Conservation (phyloP, 352 stramenopile species). For the Phytopythium chamaehyphon region DNA sequence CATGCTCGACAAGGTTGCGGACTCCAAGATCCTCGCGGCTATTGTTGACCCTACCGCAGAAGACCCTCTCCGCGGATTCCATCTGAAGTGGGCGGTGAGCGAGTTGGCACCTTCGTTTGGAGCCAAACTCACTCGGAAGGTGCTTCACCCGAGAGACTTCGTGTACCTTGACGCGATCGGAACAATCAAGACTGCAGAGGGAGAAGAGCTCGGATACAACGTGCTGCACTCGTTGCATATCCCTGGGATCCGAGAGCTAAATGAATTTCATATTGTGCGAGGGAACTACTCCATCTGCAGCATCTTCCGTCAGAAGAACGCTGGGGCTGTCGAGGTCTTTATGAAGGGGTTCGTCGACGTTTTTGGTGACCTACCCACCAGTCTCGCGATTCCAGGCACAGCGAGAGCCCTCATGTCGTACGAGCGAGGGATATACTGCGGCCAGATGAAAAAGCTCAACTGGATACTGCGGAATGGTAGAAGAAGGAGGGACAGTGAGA, state of each 20-base stretch:
- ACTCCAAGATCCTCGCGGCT: constrained; percentile 16
- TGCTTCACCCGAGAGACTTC: constrained; percentile 5
- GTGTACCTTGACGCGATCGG: constrained; percentile 8
- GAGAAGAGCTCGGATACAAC: constrained; percentile 7
- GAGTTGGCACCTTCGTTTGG: constrained; percentile 6
- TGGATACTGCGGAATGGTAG: constrained; percentile 4
- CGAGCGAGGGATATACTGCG: neutral
- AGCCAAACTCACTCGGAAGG: constrained; percentile 7
- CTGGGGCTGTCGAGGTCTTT: constrained; percentile 3
- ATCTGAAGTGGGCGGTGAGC: constrained; percentile 17
- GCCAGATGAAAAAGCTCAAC: constrained; percentile 6
- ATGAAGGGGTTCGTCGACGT: constrained; percentile 4
- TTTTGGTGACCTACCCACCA: constrained; percentile 1
- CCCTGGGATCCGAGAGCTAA: constrained; percentile 4
- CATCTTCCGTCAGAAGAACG: neutral
- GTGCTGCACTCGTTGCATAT: constrained; percentile 8
- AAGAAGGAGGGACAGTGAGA: neutral
- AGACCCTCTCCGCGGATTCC: constrained; percentile 13
- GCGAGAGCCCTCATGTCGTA: constrained; percentile 4
- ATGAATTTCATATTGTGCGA: constrained; percentile 4
- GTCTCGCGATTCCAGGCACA: neutral
- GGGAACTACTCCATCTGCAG: constrained; percentile 7
- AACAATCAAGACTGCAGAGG: neutral
- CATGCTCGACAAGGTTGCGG: constrained; percentile 17
- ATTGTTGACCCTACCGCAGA: constrained; percentile 8